A percentile compares a stretch with the other conserved stretches of the same genome.
These are phyloP conservation scores for Vigna radiata DNA, from an alignment of 306 rosid genomes.

Conservation along the genomic window DNA sequence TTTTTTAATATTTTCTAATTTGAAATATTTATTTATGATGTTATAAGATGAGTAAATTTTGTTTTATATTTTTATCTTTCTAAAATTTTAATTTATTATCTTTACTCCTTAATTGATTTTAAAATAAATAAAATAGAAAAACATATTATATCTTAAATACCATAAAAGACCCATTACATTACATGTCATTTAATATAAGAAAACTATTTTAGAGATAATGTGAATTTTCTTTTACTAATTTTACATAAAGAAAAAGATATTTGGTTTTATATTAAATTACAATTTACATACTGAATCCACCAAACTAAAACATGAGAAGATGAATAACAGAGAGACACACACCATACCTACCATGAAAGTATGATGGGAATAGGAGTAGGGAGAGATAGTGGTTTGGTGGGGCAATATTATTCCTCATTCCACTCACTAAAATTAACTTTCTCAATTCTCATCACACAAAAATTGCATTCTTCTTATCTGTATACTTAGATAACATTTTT, in stretches of 20 bases:
- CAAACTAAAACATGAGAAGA: neutral
- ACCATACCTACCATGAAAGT: neutral
- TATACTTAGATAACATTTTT: too few species aligned
- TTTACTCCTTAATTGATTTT: too few species aligned
- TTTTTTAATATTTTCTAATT: neutral
- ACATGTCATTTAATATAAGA: too few species aligned
- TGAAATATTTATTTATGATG: neutral
- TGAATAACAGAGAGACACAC: neutral
- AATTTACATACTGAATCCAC: neutral
- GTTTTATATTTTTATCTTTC: neutral
- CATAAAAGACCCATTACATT: too few species aligned
- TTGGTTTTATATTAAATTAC: neutral
- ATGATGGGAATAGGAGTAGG: neutral
- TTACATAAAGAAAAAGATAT: neutral
- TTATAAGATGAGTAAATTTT: neutral
- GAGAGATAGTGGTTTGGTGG: neutral
- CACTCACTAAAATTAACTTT: neutral
- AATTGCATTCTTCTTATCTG: neutral
- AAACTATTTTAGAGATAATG: too few species aligned
- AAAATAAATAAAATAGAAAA: too few species aligned
- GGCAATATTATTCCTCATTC: conserved; percentile 1
- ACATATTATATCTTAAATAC: too few species aligned
- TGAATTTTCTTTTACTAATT: neutral
- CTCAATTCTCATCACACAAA: neutral
- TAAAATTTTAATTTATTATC: neutral